Conservation (phyloP, 306 rosid species). For the Crotalaria pallida region DNA sequence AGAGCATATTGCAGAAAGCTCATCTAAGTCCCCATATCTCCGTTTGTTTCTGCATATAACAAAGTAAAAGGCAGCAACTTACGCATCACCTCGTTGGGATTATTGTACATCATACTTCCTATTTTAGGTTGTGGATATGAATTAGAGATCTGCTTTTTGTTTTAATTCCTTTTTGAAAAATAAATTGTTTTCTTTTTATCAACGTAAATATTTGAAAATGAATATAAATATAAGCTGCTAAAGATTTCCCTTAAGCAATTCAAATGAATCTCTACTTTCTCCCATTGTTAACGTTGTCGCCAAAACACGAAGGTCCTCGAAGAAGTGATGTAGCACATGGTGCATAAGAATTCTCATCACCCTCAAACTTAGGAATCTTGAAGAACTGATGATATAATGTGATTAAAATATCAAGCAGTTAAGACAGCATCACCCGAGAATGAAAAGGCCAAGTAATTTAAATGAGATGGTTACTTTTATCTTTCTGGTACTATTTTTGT, state of each 20-base stretch:
- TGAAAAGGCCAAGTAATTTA: background rate
- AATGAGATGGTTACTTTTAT: background rate
- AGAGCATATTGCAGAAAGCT: slow-evolving; percentile 48
- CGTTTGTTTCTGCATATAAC: slow-evolving; percentile 62
- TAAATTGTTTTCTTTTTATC: background rate
- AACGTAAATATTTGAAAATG: background rate
- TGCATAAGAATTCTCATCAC: no score
- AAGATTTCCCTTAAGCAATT: background rate
- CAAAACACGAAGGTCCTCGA: no score
- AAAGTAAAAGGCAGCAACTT: slow-evolving; percentile 14
- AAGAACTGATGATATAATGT: background rate
- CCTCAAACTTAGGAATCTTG: background rate
- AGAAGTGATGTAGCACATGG: no score
- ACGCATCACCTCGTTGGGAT: slow-evolving; percentile 11
- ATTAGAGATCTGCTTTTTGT: background rate
- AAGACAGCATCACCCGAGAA: background rate
- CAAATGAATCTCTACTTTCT: background rate
- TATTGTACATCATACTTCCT: background rate
- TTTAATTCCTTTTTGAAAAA: background rate
- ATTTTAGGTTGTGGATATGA: background rate
- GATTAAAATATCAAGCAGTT: background rate
- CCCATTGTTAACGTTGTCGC: no score
- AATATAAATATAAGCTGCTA: background rate
- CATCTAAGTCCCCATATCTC: slow-evolving; percentile 47
- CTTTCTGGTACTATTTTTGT: background rate